These are phyloP conservation scores for Evernia prunastri DNA, from an alignment of 495 filamentous ascomycete genomes.

Conservation along the genomic window DNA sequence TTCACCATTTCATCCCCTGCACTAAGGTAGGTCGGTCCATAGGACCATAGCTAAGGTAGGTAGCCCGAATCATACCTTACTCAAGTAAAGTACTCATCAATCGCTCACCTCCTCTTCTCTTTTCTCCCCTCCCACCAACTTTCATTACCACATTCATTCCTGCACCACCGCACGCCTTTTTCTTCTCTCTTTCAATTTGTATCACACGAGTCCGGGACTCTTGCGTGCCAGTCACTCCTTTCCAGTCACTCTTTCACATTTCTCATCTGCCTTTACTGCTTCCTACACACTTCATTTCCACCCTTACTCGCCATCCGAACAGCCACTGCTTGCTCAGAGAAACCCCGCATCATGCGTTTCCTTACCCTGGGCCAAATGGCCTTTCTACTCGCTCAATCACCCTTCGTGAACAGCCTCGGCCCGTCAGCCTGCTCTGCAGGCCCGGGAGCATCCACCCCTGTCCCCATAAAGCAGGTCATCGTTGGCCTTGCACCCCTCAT, in stretches of 20 bases:
- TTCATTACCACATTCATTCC: conserved; percentile 13
- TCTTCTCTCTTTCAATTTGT: conserved; percentile 14
- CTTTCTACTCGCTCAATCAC: neutral
- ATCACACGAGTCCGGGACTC: conserved; percentile 23
- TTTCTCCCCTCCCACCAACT: neutral
- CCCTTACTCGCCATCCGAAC: neutral
- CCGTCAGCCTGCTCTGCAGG: neutral
- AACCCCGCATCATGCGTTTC: neutral
- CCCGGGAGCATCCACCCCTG: neutral
- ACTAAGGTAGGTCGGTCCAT: too few relatives aligned
- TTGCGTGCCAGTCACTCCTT: conserved; percentile 20
- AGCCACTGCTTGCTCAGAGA: neutral
- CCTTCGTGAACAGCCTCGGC: neutral
- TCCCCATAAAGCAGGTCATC: neutral
- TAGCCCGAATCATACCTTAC: too few relatives aligned
- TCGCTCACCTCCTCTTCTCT: neutral
- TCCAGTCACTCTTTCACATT: conserved; percentile 13
- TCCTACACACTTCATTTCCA: neutral
- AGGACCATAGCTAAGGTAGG: too few relatives aligned
- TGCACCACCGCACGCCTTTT: too few relatives aligned
- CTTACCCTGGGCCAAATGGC: neutral
- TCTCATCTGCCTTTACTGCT: neutral
- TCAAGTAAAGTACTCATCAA: too few relatives aligned
- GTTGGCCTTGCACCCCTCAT: conserved; percentile 33
- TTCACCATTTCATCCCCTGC: too few relatives aligned